A percentile compares a stretch with the other conserved stretches of the same genome.
Conservation (phyloP, 208 protist species). For the Trypanosoma cruzi region DNA sequence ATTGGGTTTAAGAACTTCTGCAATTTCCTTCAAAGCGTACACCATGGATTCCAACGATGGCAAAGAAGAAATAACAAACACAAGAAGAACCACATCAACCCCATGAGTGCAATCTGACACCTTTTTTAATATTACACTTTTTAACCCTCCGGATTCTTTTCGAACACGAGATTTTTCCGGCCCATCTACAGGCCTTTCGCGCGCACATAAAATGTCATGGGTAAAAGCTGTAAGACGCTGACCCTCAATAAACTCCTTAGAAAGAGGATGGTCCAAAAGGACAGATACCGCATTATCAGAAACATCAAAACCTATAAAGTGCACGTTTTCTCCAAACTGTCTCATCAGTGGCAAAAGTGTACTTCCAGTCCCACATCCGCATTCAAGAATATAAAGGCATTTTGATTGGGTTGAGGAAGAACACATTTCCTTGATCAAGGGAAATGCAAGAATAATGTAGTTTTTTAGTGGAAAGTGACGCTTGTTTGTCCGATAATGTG, state of each 20-base stretch:
- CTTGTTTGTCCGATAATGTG: conserved; percentile 49
- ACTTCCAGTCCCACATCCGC: conserved; percentile 77
- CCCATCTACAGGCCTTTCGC: not conserved
- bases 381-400: conserved; percentile 56
- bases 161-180: conserved; percentile 25
- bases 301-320: conserved; percentile 76
- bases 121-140: conserved; percentile 24
- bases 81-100: conserved; percentile 57
- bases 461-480: conserved; percentile 84
- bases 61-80: conserved; percentile 86
- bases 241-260: conserved; percentile 26
- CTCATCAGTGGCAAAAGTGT: conserved; percentile 71
- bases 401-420: not conserved
- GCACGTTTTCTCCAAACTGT: conserved; percentile 36
- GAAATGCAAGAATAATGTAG: conserved; percentile 79
- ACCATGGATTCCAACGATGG: conserved; percentile 62
- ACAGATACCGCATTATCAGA: conserved; percentile 44
- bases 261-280: conserved; percentile 49
- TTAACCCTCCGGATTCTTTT: conserved; percentile 20
- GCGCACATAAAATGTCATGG: conserved; percentile 33
- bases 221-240: conserved; percentile 40
- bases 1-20: conserved; percentile 38
- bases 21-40: conserved; percentile 42
- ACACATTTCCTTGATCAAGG: conserved; percentile 43
- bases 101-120: conserved; percentile 17